Evolutionary conservation across 768 basidiomycete genomes (phyloP).

Genomic region (Rhizopogon rudus): DNA sequence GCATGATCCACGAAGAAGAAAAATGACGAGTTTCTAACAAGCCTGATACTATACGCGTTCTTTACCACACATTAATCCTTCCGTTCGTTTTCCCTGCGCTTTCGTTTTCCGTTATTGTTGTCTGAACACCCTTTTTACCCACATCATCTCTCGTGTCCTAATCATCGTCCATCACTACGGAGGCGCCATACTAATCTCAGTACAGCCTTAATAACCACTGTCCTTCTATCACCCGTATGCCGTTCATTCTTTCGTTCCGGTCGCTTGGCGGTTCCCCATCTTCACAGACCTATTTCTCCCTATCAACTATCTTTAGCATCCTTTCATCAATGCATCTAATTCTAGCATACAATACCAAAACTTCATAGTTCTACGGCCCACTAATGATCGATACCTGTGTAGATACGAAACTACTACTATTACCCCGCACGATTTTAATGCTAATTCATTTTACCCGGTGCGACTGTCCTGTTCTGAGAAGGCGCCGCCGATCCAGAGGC

Average conservation of each 20-base stretch:
- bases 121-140: slow-evolving; percentile 6
- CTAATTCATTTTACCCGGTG: slow-evolving; percentile 4
- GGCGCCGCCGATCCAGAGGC: neutral
- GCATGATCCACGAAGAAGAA: slow-evolving; percentile 17
- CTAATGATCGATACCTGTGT: slow-evolving; percentile 5
- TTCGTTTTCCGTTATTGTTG: slow-evolving; percentile 19
- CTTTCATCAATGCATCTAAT: slow-evolving; percentile 4
- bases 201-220: slow-evolving; percentile 11
- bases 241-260: slow-evolving; percentile 2
- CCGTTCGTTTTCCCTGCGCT: slow-evolving; percentile 1
- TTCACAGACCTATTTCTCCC: slow-evolving; percentile 1
- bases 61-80: slow-evolving; percentile 17
- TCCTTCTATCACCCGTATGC: slow-evolving; percentile 6
- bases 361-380: slow-evolving; percentile 1
- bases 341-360: slow-evolving; percentile 2
- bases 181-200: slow-evolving; percentile 11
- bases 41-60: neutral
- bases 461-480: neutral
- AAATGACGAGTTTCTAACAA: slow-evolving; percentile 14
- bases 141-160: slow-evolving; percentile 1
- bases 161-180: slow-evolving; percentile 5
- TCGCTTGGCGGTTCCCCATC: neutral
- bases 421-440: slow-evolving; percentile 1
- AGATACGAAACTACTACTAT: neutral
- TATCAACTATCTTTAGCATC: slow-evolving; percentile 1